Percentiles rank a stretch among this genome's conserved stretches.
Evolutionary conservation across 176 grass and related monocot species (phyloP).

Genomic region (Lolium rigidum): DNA sequence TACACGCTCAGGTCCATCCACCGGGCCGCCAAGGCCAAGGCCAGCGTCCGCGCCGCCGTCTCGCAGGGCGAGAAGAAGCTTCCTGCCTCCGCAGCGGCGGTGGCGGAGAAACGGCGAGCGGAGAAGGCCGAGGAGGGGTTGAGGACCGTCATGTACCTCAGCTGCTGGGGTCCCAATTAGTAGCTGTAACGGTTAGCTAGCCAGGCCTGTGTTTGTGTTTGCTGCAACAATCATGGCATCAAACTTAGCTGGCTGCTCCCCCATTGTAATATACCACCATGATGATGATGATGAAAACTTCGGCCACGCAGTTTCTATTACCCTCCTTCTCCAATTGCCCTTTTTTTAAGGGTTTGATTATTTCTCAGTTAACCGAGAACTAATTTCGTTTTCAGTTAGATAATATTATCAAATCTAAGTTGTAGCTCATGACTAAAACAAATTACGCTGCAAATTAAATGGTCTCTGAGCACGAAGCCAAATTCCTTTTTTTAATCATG

Average conservation of each 20-base stretch:
- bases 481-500: no score
- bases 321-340: no score
- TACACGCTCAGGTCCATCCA: conserved; percentile 55
- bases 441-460: no score
- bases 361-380: no score
- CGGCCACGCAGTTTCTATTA: no score
- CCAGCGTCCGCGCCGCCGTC: conserved; percentile 22
- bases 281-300: no score
- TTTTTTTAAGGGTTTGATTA: no score
- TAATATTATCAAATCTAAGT: no score
- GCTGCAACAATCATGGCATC: neutral
- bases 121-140: conserved; percentile 57
- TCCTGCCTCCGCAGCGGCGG: conserved; percentile 17
- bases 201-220: neutral
- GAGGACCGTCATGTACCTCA: conserved; percentile 67
- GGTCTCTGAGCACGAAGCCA: no score
- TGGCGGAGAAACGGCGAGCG: conserved; percentile 16
- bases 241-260: neutral
- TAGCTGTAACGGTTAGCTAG: neutral
- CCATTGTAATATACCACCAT: neutral
- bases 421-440: no score
- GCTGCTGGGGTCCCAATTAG: conserved; percentile 68
- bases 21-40: conserved; percentile 30
- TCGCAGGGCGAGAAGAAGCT: conserved; percentile 34
- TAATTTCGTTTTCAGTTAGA: no score